Evolutionary conservation across 352 stramenopile species (phyloP), one percentile per base, ranked within the genome.

Genomic region (Phytophthora meadii): DNA sequence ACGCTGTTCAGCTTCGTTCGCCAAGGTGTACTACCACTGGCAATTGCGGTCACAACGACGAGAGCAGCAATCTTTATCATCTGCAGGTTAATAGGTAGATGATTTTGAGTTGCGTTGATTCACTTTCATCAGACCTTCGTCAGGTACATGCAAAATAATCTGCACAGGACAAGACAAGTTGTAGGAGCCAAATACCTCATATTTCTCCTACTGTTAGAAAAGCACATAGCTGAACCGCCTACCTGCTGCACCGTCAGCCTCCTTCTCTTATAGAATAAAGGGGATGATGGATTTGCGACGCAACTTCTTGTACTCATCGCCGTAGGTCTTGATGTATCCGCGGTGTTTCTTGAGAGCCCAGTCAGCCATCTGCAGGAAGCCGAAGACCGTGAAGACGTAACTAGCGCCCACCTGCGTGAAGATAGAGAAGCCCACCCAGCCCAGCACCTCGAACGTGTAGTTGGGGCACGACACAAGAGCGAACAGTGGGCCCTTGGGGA

Each of bases 371-470:
- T 96, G 90, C 41, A 92, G 41, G 52, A 95, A 95, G 32, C 90
- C 90, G 10, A 90, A 67, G 45, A 95, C 41, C 39, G 88, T 95
- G 65, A 97, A 97, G 14, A 93, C 72, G 70, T 93, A 94, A 64
- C 81, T 84, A 44, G 88, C 88, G 37, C 77, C 82, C 64, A 92
- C 83, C 65, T 95, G 84, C 60, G 88, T 97, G 53, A 94, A 84
- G 63, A 96, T 70, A 42, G 87, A 92, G 72, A 95, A 97, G 46
- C 82, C 84, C n/a, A 96, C 64, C 90, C 90, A 97, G 45, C 86
- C 84, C 22, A 94, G 74, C 59, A 97, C 85, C 60, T 97, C 90
- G 61, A 95, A 96, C 56, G 83, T 93, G 76, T 97, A 97, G 74
- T 97, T 97, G 30, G 90, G 90, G 76, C 88, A 97, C 61, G 88